phyloP scores from a whole-genome alignment of 83 land plant species.

The Thuja plicata region DNA sequence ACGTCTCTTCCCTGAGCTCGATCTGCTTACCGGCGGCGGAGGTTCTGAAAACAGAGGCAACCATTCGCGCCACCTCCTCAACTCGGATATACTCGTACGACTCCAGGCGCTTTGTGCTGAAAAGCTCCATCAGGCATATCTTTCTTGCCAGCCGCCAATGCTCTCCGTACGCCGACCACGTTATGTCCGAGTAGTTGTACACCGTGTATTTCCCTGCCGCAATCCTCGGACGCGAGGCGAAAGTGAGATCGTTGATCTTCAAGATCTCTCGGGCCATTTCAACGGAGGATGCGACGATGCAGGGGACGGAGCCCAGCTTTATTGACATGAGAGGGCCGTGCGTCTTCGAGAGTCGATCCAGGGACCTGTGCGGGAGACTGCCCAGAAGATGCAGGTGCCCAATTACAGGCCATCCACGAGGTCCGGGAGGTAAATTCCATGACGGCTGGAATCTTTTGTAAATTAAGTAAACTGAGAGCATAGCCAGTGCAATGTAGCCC shows the following conservation, averaged over 20 bases:
- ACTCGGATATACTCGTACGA: constrained; percentile 47
- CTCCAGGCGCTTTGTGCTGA: constrained; percentile 45
- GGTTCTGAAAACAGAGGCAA: constrained; percentile 2
- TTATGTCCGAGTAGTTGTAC: constrained; percentile 53
- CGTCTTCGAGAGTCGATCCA: constrained; percentile 43
- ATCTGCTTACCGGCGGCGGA: constrained; percentile 7
- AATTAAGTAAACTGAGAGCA: neutral
- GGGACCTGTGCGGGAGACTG: constrained; percentile 55
- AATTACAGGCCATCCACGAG: neutral
- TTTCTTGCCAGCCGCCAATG: constrained; percentile 56
- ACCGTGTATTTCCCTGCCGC: constrained; percentile 50
- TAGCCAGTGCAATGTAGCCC: neutral
- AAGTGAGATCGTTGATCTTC: constrained; percentile 48
- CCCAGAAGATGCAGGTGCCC: constrained; percentile 20
- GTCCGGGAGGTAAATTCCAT: neutral
- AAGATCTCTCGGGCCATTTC: constrained; percentile 51
- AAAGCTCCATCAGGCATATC: constrained; percentile 49
- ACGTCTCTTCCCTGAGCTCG: constrained; percentile 29
- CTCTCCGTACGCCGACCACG: constrained; percentile 59
- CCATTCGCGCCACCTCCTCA: constrained; percentile 27
- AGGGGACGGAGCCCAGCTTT: constrained; percentile 44
- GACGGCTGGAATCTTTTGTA: neutral
- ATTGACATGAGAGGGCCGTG: constrained; percentile 57
- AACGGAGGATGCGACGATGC: constrained; percentile 50
- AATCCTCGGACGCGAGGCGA: constrained; percentile 42